Conservation (phyloP, 495 filamentous ascomycete species). For the Paragyromitra xinjiangensis region DNA sequence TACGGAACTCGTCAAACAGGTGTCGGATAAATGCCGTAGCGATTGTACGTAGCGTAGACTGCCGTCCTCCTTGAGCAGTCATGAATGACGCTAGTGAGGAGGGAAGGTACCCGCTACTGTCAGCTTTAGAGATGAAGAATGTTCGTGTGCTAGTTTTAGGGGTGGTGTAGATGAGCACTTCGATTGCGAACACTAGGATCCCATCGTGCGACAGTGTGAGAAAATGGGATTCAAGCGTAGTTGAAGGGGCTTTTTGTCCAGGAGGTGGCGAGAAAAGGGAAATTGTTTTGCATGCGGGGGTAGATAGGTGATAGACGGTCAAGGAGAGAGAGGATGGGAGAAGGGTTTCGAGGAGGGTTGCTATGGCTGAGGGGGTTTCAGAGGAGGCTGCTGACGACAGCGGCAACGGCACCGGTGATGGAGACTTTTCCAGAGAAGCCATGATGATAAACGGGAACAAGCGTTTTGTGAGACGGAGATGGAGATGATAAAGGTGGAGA, state of each 20-base stretch:
- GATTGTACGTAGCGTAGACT: conserved; percentile 75
- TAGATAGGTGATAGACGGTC: conserved; percentile 85
- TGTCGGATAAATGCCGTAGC: conserved; percentile 78
- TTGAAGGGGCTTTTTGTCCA: conserved; percentile 71
- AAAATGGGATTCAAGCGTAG: conserved; percentile 90
- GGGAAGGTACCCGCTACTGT: conserved; percentile 88
- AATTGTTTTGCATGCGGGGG: conserved; percentile 74
- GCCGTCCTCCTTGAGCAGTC: conserved; percentile 19
- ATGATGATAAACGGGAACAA: conserved; percentile 2
- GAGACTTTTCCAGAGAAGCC: conserved; percentile 22
- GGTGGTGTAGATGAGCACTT: conserved; percentile 74
- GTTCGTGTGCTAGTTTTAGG: conserved; percentile 70
- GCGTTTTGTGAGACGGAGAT: conserved; percentile 16
- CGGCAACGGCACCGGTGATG: not conserved
- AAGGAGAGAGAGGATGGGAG: conserved; percentile 76
- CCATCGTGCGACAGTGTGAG: conserved; percentile 72
- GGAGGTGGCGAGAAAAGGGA: conserved; percentile 84
- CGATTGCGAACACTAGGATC: conserved; percentile 71
- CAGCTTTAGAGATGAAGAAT: conserved; percentile 95
- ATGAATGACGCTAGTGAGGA: conserved; percentile 48
- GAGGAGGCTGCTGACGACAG: not conserved
- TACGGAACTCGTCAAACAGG: conserved; percentile 72
- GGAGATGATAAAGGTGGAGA: not conserved
- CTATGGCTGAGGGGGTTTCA: conserved; percentile 56
- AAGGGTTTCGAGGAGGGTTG: conserved; percentile 68